Percentiles rank a stretch among this genome's conserved stretches.
These are phyloP conservation scores for Cladophialophora bantiana DNA, from an alignment of 2,329 filamentous ascomycete genomes.

Conservation along the genomic window DNA sequence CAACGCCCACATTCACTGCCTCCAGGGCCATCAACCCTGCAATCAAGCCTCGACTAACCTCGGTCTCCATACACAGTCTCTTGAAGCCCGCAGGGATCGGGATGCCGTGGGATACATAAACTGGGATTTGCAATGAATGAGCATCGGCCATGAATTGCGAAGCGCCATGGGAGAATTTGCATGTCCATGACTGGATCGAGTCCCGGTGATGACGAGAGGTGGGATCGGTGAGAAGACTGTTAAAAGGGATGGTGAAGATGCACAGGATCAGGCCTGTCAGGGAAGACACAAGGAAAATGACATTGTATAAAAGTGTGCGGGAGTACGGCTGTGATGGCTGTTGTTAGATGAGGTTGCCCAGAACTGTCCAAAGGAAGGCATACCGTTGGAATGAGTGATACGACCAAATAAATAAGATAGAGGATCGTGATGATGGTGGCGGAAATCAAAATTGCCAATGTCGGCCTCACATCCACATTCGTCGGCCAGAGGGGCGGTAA, in stretches of 20 bases:
- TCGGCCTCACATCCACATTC: constrained; percentile 52
- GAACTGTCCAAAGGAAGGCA: background rate
- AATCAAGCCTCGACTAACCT: constrained; percentile 48
- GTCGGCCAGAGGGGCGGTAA: constrained; percentile 51
- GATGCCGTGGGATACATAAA: constrained; percentile 29
- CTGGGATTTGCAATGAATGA: constrained; percentile 32
- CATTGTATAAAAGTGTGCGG: constrained; percentile 34
- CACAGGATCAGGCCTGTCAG: constrained; percentile 29
- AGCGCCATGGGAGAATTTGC: constrained; percentile 36
- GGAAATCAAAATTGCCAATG: constrained; percentile 47
- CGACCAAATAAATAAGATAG: constrained; percentile 40
- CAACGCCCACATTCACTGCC: constrained; percentile 46
- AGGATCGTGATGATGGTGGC: constrained; percentile 47
- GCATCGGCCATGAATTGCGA: constrained; percentile 34
- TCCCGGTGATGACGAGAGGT: constrained; percentile 25
- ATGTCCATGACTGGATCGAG: constrained; percentile 41
- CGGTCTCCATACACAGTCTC: constrained; percentile 48
- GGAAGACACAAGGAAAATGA: constrained; percentile 29
- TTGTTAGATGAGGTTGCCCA: background rate
- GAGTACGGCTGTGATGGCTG: constrained; percentile 30
- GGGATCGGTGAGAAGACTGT: constrained; percentile 25
- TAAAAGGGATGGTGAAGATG: constrained; percentile 39
- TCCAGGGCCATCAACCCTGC: constrained; percentile 43
- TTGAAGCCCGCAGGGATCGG: constrained; percentile 47
- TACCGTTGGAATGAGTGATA: constrained; percentile 35